These are phyloP conservation scores for Boletus reticulatus DNA, from an alignment of 768 basidiomycete species.

Conservation along the genomic window DNA sequence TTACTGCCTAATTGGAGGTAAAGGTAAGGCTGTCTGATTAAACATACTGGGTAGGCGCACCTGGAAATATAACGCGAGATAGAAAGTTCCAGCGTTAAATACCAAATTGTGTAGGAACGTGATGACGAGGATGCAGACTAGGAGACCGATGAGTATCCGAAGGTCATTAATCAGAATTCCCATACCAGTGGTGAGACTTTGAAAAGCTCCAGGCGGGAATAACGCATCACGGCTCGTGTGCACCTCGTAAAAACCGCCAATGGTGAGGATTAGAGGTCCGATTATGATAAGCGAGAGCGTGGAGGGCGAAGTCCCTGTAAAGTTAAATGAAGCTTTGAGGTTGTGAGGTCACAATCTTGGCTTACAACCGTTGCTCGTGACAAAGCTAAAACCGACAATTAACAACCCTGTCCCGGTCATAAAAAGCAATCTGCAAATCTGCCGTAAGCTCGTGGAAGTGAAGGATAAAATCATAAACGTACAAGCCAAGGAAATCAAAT, in stretches of 20 bases:
- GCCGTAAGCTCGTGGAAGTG: slow-evolving; percentile 19
- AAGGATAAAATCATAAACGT: slow-evolving; percentile 32
- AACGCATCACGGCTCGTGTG: slow-evolving; percentile 65
- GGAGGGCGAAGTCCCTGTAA: slow-evolving; percentile 58
- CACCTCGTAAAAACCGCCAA: slow-evolving; percentile 67
- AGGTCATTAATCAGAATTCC: slow-evolving; percentile 10
- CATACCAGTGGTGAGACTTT: slow-evolving; percentile 57
- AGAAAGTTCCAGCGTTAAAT: slow-evolving; percentile 84
- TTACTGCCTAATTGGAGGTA: slow-evolving; percentile 51
- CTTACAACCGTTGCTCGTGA: slow-evolving; percentile 68
- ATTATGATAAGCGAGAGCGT: slow-evolving; percentile 59
- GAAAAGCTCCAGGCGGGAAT: slow-evolving; percentile 66
- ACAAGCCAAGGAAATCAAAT: slow-evolving; percentile 83
- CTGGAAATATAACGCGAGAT: slow-evolving; percentile 82
- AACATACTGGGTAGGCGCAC: slow-evolving; percentile 36
- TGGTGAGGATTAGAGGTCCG: slow-evolving; percentile 53
- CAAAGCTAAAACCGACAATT: slow-evolving; percentile 79
- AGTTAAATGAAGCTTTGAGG: slow-evolving; percentile 11
- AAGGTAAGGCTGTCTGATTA: slow-evolving; percentile 1
- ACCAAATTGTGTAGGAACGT: slow-evolving; percentile 81
- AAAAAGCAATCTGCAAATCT: slow-evolving; percentile 56
- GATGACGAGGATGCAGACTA: slow-evolving; percentile 65
- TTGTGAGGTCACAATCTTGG: neutral
- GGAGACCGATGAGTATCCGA: slow-evolving; percentile 8
- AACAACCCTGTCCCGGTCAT: slow-evolving; percentile 73